Base-by-base conservation (phyloP, 108 stramenopile species). In the Pseudonitzschia delicatissima region DNA sequence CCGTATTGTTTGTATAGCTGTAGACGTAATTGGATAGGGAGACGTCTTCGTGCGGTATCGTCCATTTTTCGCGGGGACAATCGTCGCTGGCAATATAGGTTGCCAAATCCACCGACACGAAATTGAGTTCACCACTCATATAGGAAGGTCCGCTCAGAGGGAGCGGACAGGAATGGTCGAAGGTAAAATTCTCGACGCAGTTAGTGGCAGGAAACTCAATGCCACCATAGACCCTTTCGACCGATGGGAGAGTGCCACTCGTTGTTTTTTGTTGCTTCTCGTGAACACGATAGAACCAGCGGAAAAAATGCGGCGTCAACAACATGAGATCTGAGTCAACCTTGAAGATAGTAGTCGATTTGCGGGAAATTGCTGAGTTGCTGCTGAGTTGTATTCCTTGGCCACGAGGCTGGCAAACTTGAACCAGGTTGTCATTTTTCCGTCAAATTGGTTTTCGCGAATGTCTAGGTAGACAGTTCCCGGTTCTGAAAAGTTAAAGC, bases 401-500 rank as follows among this genome's bases (percentile, higher is more conserved):
- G 57, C 60, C 9, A 82, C 39, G 4, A 57, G 36, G 25, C 64
- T 32, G 0, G 66, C 81, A 44, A 66, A 77, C 29, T 74, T 62
- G 45, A 77, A 74, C 64, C 72, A 82, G 23, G 81, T 77, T 0
- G 47, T 64, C 31, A 64, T 60, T 62, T 82, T 82, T 5, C 81
- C 81, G 27, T 75, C 74, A 25, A 71, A 51, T 66, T 74, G 61
- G 29, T 82, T 82, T 69, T 82, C 81, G 34, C 44, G 50, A 61
- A 81, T 76, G 36, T 81, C 76, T 11, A 81, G 31, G 27, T 69
- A 68, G 4, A 74, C 37, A 1, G 63, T 35, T 51, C 75, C 80
- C 1, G 69, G 28, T 63, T 76, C 74, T 13, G 35, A 7, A 7
- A 32, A 12, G 12, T 28, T 31, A n/a, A 23, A 8, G 1, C 15